Percentiles rank a stretch among this genome's conserved stretches.
Evolutionary conservation across 495 filamentous ascomycete species (phyloP).

Genomic region (Penicillium nucicola): DNA sequence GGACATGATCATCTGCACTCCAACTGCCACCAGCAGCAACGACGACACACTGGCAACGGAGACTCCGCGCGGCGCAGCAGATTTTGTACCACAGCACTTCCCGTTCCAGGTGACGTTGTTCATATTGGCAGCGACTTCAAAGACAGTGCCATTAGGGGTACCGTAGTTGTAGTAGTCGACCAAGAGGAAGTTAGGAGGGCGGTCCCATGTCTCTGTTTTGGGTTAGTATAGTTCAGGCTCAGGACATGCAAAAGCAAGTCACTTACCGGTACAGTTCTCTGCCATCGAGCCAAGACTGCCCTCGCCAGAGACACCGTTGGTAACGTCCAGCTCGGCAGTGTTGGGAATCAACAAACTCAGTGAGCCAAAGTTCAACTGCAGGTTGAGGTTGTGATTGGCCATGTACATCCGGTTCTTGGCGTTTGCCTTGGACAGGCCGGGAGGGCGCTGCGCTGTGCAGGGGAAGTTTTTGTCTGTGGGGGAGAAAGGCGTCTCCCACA

Average conservation of each 20-base stretch:
- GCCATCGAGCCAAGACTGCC: conserved; percentile 73
- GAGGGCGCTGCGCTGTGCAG: conserved; percentile 58
- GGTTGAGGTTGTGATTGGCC: conserved; percentile 90
- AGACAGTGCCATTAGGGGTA: conserved; percentile 73
- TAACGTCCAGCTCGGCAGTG: conserved; percentile 58
- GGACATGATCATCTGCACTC: conserved; percentile 23
- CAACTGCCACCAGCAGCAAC: conserved; percentile 22
- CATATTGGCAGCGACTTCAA: conserved; percentile 79
- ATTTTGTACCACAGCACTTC: conserved; percentile 63
- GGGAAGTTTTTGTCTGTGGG: conserved; percentile 58
- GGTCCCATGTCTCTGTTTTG: conserved; percentile 53
- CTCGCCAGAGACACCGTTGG: conserved; percentile 60
- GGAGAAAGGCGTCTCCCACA: conserved; percentile 67
- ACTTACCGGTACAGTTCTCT: conserved; percentile 62
- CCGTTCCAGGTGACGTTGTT: conserved; percentile 83
- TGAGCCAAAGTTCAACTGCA: conserved; percentile 61
- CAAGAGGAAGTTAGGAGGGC: conserved; percentile 80
- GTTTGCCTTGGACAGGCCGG: conserved; percentile 49
- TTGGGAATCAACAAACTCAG: conserved; percentile 72
- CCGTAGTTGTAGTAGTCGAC: conserved; percentile 87
- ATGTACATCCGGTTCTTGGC: conserved; percentile 70
- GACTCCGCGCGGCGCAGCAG: conserved; percentile 25
- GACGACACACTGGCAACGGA: conserved; percentile 19
- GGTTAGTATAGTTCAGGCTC: conserved; percentile 8
- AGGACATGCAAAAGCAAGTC: not conserved